Base-by-base conservation (phyloP, 176 grass and related monocot genomes). In the Tillandsia fasciculata region DNA sequence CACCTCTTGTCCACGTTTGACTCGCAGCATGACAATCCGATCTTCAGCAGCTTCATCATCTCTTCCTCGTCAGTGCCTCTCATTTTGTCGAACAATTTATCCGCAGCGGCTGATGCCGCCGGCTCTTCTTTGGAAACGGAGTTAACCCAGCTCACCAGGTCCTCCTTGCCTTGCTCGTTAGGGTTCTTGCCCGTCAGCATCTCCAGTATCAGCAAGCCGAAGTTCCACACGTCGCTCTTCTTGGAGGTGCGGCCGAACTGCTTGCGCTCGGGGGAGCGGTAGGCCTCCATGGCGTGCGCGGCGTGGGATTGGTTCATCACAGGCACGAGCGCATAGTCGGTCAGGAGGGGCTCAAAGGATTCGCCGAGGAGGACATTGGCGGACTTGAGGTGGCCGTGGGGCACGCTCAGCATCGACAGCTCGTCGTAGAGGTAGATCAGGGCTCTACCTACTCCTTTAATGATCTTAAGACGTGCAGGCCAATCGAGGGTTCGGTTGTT, bases 141-240 rank as follows among this genome's bases (percentile, higher is more conserved):
- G 0, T 14, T 20, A 1, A 87, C 72, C 22, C 56, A 59, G 12
- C 23, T 66, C 53, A 53, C 26, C 29, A 86, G 68, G 51, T 99
- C 65, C 72, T 1, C 75, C 87, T 29, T 77, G 86, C n/a, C 78
- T 85, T 65, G 70, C 68, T 13, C 54, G 12, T 8, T 13, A 24
- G 70, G 66, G 51, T 69, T 65, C 74, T 64, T 52, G 1, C 79
- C 82, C 0, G 87, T 84, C 51, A 93, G 20, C 14, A 90, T 75
- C 81, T 99, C 89, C 27, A 93, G 82, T 64, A 99, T 87, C 70
- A 93, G 86, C 8, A 92, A 65, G 5, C 89, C 94, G 10, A 93
- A 78, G 75, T 84, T 89, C 89, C 89, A 99, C 12, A 93, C 86
- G 54, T 99, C 94, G 69, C 94, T 99, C 72, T 99, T 99, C 73